Evolutionary conservation across 345 rosid species (phyloP).

Genomic region (Arabidopsis thaliana): DNA sequence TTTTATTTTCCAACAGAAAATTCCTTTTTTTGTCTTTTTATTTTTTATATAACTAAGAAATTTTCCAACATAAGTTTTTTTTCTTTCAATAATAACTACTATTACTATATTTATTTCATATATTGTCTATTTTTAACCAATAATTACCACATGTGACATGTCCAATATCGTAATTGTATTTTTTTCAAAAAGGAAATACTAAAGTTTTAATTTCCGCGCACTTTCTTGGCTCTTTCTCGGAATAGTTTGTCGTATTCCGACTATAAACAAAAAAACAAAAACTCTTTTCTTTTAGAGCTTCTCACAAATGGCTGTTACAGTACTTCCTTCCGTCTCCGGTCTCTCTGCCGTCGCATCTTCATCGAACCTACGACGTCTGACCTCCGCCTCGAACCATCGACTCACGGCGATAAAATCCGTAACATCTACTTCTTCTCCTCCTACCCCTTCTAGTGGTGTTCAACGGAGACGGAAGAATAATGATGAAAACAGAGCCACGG

Average conservation of each 20-base stretch:
- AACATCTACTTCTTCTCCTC: neutral
- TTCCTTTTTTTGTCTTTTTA: too few relatives aligned
- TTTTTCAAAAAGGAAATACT: neutral
- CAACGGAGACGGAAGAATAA: neutral
- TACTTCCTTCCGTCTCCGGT: neutral
- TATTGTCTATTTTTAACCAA: too few relatives aligned
- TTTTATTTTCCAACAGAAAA: neutral
- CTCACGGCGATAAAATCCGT: conserved; percentile 28
- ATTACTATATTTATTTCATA: too few relatives aligned
- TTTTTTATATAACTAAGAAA: too few relatives aligned
- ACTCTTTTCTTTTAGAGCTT: neutral
- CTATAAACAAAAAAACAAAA: neutral
- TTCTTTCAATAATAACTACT: too few relatives aligned
- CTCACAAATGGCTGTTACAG: conserved; percentile 24
- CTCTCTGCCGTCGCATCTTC: conserved; percentile 11
- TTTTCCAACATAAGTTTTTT: too few relatives aligned
- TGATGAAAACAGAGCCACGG: neutral
- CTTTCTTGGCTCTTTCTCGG: conserved; percentile 19
- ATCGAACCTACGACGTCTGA: neutral
- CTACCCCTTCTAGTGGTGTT: neutral
- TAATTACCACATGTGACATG: too few relatives aligned
- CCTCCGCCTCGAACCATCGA: neutral
- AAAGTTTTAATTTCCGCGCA: conserved; percentile 8
- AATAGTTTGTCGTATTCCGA: neutral
- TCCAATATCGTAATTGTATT: too few relatives aligned